A percentile compares a stretch with the other conserved stretches of the same genome.
These are phyloP conservation scores for Phylloporus arenicola DNA, from an alignment of 768 basidiomycete species.

Conservation along the genomic window DNA sequence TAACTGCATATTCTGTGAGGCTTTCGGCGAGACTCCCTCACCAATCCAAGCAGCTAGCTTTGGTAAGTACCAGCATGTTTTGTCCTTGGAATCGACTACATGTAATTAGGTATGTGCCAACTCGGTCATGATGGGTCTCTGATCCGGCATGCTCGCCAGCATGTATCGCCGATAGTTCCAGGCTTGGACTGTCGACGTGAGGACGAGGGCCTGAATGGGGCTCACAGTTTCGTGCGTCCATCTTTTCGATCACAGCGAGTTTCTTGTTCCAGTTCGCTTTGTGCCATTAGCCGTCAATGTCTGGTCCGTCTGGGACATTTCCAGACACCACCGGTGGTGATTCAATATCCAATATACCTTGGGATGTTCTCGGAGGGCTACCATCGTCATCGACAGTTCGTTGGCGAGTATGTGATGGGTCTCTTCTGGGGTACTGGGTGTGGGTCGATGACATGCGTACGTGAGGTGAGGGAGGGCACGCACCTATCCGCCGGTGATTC, in stretches of 20 bases:
- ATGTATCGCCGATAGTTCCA: conserved; percentile 94
- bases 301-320: conserved; percentile 73
- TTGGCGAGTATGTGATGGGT: conserved; percentile 58
- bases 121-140: conserved; percentile 57
- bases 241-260: conserved; percentile 82
- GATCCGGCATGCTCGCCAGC: conserved; percentile 60
- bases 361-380: conserved; percentile 76
- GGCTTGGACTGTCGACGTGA: conserved; percentile 66
- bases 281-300: conserved; percentile 58
- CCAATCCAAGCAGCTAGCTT: too few relatives aligned
- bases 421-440: conserved; percentile 51
- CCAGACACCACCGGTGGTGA: conserved; percentile 92
- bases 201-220: neutral
- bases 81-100: too few relatives aligned
- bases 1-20: too few relatives aligned
- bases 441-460: conserved; percentile 6
- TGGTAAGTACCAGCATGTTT: too few relatives aligned
- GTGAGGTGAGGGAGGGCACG: conserved; percentile 6
- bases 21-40: too few relatives aligned
- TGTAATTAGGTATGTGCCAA: conserved; percentile 83
- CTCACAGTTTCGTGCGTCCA: conserved; percentile 95
- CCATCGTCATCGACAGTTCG: conserved; percentile 79
- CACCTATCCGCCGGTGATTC: conserved; percentile 89
- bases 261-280: conserved; percentile 80
- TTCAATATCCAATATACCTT: conserved; percentile 99